Evolutionary conservation across 257 asterid species (phyloP).

Genomic region (Pogostemon cablin): DNA sequence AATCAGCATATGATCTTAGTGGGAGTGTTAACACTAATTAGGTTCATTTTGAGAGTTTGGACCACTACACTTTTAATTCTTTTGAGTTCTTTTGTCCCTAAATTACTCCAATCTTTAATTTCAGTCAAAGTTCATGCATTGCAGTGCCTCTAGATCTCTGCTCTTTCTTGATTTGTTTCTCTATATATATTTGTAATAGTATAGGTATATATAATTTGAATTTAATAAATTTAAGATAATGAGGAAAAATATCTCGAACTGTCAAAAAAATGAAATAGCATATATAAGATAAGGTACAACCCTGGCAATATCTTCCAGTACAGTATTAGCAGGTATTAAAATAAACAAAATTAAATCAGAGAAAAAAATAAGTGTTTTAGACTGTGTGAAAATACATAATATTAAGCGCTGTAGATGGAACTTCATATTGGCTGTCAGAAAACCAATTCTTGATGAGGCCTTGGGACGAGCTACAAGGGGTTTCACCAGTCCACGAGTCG

Average conservation of each 20-base stretch:
- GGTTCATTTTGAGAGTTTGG: slow-evolving; percentile 29
- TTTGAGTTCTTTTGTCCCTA: slow-evolving; percentile 2
- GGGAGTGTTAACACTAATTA: slow-evolving; percentile 16
- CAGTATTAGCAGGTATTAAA: background rate
- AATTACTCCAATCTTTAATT: background rate
- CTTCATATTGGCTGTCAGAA: slow-evolving; percentile 35
- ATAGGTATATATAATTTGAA: too few species aligned
- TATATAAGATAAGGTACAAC: too few species aligned
- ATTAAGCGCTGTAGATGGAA: slow-evolving; percentile 63
- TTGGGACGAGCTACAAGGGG: slow-evolving; percentile 28
- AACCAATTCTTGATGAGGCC: slow-evolving; percentile 58
- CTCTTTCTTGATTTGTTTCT: too few species aligned
- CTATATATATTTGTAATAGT: too few species aligned
- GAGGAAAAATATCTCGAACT: too few species aligned
- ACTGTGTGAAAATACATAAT: slow-evolving; percentile 65
- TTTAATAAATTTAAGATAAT: too few species aligned
- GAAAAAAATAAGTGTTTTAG: slow-evolving; percentile 3
- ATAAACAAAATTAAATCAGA: background rate
- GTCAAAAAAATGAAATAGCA: too few species aligned
- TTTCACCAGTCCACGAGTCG: slow-evolving; percentile 63
- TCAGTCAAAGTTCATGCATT: too few species aligned
- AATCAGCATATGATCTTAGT: slow-evolving; percentile 27
- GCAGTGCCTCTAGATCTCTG: too few species aligned
- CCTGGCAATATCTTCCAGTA: too few species aligned
- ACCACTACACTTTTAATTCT: slow-evolving; percentile 33